Evolutionary conservation across 257 asterid genomes (phyloP).

Genomic region (Scutellaria barbata): DNA sequence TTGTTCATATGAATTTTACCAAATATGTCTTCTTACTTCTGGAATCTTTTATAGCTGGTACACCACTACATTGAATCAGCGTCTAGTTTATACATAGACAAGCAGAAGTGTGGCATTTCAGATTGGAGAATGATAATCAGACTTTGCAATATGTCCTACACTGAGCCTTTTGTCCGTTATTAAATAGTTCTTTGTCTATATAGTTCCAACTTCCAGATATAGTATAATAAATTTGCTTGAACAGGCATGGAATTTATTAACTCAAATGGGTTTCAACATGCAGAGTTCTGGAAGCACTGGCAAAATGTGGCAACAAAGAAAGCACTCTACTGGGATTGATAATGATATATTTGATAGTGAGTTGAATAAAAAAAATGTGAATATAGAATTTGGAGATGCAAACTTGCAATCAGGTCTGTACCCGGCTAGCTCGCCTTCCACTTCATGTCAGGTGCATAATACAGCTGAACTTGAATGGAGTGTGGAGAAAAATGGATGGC

Average conservation of each 20-base stretch:
- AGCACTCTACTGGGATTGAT: constrained; percentile 57
- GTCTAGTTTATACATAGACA: background rate
- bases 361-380: constrained; percentile 43
- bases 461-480: constrained; percentile 51
- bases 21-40: constrained; percentile 1
- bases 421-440: constrained; percentile 54
- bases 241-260: constrained; percentile 24
- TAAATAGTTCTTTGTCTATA: constrained; percentile 4
- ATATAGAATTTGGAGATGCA: constrained; percentile 49
- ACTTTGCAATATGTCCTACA: background rate
- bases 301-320: constrained; percentile 58
- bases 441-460: constrained; percentile 52
- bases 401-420: constrained; percentile 48
- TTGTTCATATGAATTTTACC: background rate
- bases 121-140: background rate
- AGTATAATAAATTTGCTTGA: background rate
- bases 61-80: background rate
- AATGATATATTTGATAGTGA: constrained; percentile 46
- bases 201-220: constrained; percentile 18
- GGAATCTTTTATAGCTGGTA: background rate
- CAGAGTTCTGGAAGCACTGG: constrained; percentile 58
- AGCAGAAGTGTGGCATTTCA: background rate
- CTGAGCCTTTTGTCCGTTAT: constrained; percentile 11
- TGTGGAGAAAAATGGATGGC: constrained; percentile 66
- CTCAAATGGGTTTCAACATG: constrained; percentile 21